Evolutionary conservation across 1,284 basidiomycete genomes (phyloP).

Genomic region (Leccinum huronense): DNA sequence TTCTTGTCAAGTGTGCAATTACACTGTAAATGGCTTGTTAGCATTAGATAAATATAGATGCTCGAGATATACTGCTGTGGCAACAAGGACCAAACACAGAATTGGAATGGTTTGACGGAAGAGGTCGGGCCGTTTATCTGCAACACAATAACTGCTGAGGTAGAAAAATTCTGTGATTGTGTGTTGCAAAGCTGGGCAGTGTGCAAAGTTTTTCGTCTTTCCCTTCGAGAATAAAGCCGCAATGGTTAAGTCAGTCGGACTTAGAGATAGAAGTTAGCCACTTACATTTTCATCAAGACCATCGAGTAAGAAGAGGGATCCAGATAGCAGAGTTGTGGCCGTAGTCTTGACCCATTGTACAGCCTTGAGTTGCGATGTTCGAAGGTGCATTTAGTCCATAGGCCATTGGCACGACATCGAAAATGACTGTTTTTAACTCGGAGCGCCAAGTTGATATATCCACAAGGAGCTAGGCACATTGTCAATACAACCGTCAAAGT

Average conservation of each 20-base stretch:
- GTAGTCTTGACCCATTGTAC: background rate
- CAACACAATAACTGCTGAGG: background rate
- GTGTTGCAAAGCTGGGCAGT: background rate
- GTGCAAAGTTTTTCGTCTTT: background rate
- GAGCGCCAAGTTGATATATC: background rate
- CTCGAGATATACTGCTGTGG: background rate
- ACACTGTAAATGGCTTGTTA: background rate
- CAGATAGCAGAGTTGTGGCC: background rate
- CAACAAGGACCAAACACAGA: background rate
- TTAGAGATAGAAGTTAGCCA: background rate
- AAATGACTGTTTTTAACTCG: background rate
- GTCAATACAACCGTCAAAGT: background rate
- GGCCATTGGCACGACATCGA: background rate
- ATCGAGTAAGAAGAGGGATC: background rate
- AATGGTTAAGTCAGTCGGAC: background rate
- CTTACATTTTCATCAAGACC: background rate
- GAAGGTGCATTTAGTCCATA: background rate
- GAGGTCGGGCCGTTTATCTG: slow-evolving; percentile 1
- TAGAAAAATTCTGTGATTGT: background rate
- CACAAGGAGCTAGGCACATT: background rate
- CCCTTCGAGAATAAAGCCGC: background rate
- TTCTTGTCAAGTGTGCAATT: background rate
- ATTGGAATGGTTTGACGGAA: background rate
- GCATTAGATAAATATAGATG: background rate
- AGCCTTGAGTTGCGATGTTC: background rate